A percentile compares a stretch with the other conserved stretches of the same genome.
These are phyloP conservation scores for Wallacemonas rigidus DNA, from an alignment of 208 protist genomes.

Conservation along the genomic window DNA sequence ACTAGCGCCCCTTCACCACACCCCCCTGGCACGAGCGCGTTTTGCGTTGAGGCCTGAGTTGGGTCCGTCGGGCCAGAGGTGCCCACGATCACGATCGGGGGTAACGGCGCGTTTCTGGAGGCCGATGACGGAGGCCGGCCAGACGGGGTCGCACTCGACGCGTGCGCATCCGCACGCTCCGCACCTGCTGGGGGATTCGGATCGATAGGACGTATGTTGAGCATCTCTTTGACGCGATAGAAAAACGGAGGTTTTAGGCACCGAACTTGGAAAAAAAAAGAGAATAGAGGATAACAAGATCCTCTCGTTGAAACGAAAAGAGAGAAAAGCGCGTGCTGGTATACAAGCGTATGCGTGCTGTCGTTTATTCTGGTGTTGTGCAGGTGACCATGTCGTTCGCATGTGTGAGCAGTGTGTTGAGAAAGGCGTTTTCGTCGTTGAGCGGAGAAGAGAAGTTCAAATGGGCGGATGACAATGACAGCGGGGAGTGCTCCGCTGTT, in stretches of 20 bases:
- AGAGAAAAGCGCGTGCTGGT: background rate
- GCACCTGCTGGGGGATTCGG: background rate
- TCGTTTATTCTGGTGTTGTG: no score
- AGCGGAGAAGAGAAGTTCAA: no score
- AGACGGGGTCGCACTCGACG: background rate
- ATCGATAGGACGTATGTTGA: background rate
- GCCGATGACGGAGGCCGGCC: background rate
- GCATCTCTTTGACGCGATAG: background rate
- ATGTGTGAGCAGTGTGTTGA: no score
- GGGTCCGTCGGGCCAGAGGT: background rate
- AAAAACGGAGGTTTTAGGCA: background rate
- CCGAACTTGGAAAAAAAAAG: background rate
- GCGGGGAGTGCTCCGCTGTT: no score
- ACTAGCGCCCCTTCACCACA: background rate
- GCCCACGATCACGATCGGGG: conserved; percentile 8
- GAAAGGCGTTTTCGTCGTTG: no score
- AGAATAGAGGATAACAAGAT: background rate
- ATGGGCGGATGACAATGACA: no score
- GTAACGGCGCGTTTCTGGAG: background rate
- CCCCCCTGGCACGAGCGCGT: background rate
- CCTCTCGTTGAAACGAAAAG: conserved; percentile 13
- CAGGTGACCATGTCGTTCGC: no score
- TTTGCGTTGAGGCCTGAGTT: no score
- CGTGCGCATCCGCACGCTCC: background rate
- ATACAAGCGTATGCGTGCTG: no score